phyloP scores from a whole-genome alignment of 139 green algal genomes.

The Tetradesmus obliquus region DNA sequence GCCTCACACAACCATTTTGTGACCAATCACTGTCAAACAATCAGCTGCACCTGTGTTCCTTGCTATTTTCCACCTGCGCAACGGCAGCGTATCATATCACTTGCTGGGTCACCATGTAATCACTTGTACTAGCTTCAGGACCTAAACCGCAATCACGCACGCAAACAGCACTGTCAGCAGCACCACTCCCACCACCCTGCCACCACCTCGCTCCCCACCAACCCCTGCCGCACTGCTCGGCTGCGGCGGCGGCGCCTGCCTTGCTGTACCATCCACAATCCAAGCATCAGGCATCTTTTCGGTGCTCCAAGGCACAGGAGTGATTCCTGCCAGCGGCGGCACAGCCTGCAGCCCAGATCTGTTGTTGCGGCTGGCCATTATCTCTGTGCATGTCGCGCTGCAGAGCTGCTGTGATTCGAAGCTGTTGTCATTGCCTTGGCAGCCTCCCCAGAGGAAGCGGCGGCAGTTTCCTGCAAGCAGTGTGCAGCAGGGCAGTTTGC shows the following conservation, averaged over 20 bases:
- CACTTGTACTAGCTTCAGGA: background rate
- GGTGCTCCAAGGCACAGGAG: background rate
- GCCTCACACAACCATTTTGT: no score
- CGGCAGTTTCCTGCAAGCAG: background rate
- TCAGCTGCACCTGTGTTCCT: no score
- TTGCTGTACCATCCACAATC: background rate
- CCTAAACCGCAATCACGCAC: background rate
- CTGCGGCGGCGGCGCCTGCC: background rate
- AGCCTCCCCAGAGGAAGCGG: background rate
- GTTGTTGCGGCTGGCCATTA: background rate
- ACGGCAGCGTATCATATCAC: background rate
- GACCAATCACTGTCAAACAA: no score
- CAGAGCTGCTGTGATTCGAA: background rate
- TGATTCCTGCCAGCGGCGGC: no score
- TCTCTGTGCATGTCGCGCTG: background rate
- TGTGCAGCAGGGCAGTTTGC: no score
- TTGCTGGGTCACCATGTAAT: background rate
- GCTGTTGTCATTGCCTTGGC: constrained; percentile 4
- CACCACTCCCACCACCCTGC: background rate
- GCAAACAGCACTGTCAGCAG: background rate
- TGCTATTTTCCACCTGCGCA: no score
- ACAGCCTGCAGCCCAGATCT: background rate
- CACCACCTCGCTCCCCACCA: background rate
- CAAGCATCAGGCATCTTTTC: background rate
- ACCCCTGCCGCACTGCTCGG: background rate